Evolutionary conservation across 2,329 filamentous ascomycete genomes (phyloP), one percentile per base, ranked within the genome.

Genomic region (Anthostomella pinea): DNA sequence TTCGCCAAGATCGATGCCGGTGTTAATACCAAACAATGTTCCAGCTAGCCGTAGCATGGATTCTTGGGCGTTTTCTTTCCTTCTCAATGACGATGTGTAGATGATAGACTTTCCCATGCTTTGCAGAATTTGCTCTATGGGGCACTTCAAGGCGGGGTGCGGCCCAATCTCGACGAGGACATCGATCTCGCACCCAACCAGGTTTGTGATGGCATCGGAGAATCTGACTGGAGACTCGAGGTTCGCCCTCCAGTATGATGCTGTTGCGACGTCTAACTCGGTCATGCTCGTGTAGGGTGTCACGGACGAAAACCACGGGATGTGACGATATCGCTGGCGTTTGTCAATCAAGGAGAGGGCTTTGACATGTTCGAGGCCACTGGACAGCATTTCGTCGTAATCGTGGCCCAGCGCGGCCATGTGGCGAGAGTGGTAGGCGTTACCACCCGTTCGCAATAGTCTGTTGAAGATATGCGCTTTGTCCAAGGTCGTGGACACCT

Each of bases 401-500:
- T 22, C 9, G 5, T 22, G 2, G 3, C 40, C 43, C 2, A 37
- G 11, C 1, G 9, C 4, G 2, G 24, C 6, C 56, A 59, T 59
- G 29, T 58, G 49, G 18, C 51, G 47, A 1, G 53, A 58, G 23
- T 61, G 57, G 16, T 60, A 60, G 2, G 54, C 58, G 9, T 35
- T 46, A 7, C 47, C 45, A 11, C 46, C 45, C 0, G 52, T 57
- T 19, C 39, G 34, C 2, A 57, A 43, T 7, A 34, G 3, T 1
- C 57, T 42, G 7, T 45, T 43, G 27, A 58, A 58, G 2, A 53
- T 34, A 0, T 43, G 41, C 3, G 49, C 30, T 3, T 24, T 14
- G 0, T 32, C 29, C 6, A 56, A 5, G 3, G 6, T 23, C 3
- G n/a, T 17, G 9, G 28, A 34, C 16, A 40, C 5, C 3, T 16